Evolutionary conservation across 805 yeast genomes (phyloP), one percentile per base, ranked within the genome.

Genomic region (Barnettozyma sp.): DNA sequence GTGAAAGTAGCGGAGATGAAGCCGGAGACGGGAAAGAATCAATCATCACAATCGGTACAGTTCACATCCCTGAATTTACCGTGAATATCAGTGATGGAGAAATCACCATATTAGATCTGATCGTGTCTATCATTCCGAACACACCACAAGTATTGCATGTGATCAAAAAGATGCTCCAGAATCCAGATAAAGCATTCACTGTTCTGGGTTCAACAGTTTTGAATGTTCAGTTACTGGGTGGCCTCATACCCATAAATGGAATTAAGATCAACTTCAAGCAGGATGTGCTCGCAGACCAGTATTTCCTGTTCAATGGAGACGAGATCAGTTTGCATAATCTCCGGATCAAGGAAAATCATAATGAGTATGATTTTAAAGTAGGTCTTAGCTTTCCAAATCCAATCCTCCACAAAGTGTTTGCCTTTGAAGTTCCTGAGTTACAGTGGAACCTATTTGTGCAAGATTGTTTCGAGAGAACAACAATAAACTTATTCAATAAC

Each of bases 401-500:
- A 10, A 32, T 56, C 8, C n/a, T 30, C 24, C 24, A 37, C 39
- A 33, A 43, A 33, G 6, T 50, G 41, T 40, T 37, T 46, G 34
- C 48, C 16, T 36, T 52, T 42, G 16, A 43, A 12, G 40, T 68
- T 5, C 73, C 74, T 9, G 29, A 40, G 7, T 36, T 65, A 6
- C 39, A 46, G 5, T 67, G 72, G 71, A 50, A 54, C 13, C 8
- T 66, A 2, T 44, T 49, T 9, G 39, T 65, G 13, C 50, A 60
- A 7, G 69, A 62, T 44, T 69, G 74, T 43, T 19, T 46, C 20
- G 46, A 48, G 2, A 26, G 46, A 1, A 55, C 58, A 11, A 42
- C 46, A 1, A 56, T 66, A 8, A 35, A 43, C 4, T 21, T 67
- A 8, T 56, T 65, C 9, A 46, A 41, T 7, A 18, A 41, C 12